These are phyloP conservation scores for Batrachochytrium dendrobatidis DNA, from an alignment of 371 early-diverging fungal genomes.

Conservation along the genomic window DNA sequence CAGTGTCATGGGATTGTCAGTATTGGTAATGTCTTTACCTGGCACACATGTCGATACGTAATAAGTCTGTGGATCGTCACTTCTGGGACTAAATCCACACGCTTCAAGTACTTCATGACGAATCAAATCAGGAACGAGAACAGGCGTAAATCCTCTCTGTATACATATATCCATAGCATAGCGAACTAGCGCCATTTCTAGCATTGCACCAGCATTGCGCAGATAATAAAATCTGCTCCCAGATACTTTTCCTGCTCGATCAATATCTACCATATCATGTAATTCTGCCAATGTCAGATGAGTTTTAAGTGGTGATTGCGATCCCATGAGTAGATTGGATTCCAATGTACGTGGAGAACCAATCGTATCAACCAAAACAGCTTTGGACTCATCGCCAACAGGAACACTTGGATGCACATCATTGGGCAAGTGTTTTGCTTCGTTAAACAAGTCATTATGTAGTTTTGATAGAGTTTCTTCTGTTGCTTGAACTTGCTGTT, in stretches of 20 bases:
- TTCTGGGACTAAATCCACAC: constrained; percentile 84
- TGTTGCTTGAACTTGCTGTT: constrained; percentile 33
- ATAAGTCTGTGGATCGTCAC: constrained; percentile 73
- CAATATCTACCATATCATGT: constrained; percentile 73
- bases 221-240: constrained; percentile 85
- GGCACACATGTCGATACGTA: constrained; percentile 19
- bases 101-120: constrained; percentile 71
- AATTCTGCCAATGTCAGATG: constrained; percentile 60
- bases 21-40: constrained; percentile 16
- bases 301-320: constrained; percentile 39
- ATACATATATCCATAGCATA: constrained; percentile 77
- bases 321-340: constrained; percentile 11
- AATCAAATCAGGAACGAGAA: constrained; percentile 80
- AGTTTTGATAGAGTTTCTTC: constrained; percentile 34
- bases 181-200: constrained; percentile 80
- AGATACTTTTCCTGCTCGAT: constrained; percentile 73
- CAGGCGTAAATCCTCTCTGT: constrained; percentile 62
- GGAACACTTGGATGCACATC: constrained; percentile 58
- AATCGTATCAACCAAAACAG: constrained; percentile 36
- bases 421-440: constrained; percentile 64
- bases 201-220: constrained; percentile 69
- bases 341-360: constrained; percentile 3
- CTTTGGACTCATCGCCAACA: constrained; percentile 58
- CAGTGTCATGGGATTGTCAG: constrained; percentile 45
- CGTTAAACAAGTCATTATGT: constrained; percentile 42